A percentile compares a stretch with the other conserved stretches of the same genome.
These are phyloP conservation scores for Angomonas deanei DNA, from an alignment of 208 protist species.

Conservation along the genomic window DNA sequence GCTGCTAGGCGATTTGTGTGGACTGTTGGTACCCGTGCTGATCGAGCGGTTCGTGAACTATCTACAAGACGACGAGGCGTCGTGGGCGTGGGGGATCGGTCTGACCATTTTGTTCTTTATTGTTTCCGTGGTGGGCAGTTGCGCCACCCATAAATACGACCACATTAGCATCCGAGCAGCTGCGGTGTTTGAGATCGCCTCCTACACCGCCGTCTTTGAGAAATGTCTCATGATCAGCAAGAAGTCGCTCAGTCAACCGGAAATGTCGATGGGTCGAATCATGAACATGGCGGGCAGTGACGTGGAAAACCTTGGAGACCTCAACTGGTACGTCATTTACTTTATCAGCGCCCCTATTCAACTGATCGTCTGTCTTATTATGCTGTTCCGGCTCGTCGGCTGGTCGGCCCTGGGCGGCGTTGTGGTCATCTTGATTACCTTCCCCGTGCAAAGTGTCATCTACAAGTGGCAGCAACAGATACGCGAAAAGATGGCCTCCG, in stretches of 20 bases:
- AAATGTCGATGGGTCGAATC: slow-evolving; percentile 53
- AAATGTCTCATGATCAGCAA: slow-evolving; percentile 40
- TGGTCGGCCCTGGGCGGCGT: slow-evolving; percentile 54
- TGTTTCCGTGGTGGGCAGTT: slow-evolving; percentile 12
- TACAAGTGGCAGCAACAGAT: slow-evolving; percentile 27
- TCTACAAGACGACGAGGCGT: slow-evolving; percentile 9
- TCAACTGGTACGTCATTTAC: slow-evolving; percentile 69
- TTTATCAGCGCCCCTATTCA: slow-evolving; percentile 65
- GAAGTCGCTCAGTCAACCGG: slow-evolving; percentile 24
- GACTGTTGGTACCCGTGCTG: slow-evolving; percentile 22
- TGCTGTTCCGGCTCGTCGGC: slow-evolving; percentile 48
- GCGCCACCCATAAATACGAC: slow-evolving; percentile 47
- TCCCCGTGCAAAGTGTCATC: slow-evolving; percentile 56
- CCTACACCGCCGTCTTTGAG: slow-evolving; percentile 50
- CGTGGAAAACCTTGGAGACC: slow-evolving; percentile 46
- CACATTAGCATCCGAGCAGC: slow-evolving; percentile 29
- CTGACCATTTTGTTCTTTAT: slow-evolving; percentile 19
- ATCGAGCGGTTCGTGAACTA: slow-evolving; percentile 40
- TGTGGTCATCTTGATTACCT: slow-evolving; percentile 39
- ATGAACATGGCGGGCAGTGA: slow-evolving; percentile 67
- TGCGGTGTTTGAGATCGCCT: slow-evolving; percentile 30
- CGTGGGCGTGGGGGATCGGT: slow-evolving; percentile 15
- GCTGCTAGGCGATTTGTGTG: slow-evolving; percentile 22
- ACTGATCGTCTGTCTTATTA: slow-evolving; percentile 37
- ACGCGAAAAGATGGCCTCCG: slow-evolving; percentile 19